Evolutionary conservation across 164 flowering plant species (phyloP), one percentile per base, ranked within the genome.

Genomic region (Hamamelis virginiana): DNA sequence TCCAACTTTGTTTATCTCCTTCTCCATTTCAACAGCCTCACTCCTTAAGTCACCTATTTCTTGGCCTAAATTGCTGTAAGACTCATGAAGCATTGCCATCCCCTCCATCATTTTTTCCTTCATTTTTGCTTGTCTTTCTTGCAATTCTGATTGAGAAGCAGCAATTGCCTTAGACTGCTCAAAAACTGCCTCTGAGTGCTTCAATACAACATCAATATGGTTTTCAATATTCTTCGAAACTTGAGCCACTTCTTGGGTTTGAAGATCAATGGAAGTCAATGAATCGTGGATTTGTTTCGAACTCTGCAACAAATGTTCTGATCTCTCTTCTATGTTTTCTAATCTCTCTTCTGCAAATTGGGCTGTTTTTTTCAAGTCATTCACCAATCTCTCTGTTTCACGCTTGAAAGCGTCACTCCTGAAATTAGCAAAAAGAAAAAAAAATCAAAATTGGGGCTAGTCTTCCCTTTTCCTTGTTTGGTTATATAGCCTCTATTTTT

Each of bases 361-460:
- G 6, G 96, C 89, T 1, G 91, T 79, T 14, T 22, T 76, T 63
- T 72, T 83, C 51, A 92, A 66, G 1, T 86, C 94, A 58, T 92
- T 90, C 69, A 90, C 92, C 70, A 92, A 61, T 56, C 89, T 85
- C 83, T 90, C 96, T 0, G 88, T 84, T 68, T 86, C 78, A 22
- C 48, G 71, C 77, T 80, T 87, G 68, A 92, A 92, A 21, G 87
- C 83, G 51, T 83, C 78, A n/a, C 84, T 70, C 88, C 91, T 89
- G 76, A 26, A 69, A 70, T 33, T 33, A 33, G 41, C 6, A 33
- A 2, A n/a, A n/a, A n/a, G n/a, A n/a, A n/a, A n/a, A n/a, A n/a
- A 67, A 66, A 50, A 64, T 72, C 52, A 66, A 73, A 56, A 69
- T 5, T 33, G 41, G 41, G 2, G 41, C 41, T 33, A 33, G 41